Conservation (phyloP, 78 protist genomes). For the Guillardia theta region DNA sequence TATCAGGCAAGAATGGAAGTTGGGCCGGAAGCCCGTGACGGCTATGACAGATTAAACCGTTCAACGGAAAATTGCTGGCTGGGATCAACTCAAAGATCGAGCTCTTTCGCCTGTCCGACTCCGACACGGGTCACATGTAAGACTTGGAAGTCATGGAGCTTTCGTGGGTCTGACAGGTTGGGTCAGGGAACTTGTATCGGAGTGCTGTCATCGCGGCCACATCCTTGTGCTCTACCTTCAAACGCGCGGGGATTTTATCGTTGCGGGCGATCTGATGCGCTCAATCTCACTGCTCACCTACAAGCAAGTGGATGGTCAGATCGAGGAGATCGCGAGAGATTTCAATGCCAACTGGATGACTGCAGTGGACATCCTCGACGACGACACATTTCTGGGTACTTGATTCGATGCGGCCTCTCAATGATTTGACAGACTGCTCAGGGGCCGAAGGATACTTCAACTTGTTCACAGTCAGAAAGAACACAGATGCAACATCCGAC, state of each 20-base stretch:
- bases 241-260: slow-evolving; percentile 78
- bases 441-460: slow-evolving; percentile 71
- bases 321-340: slow-evolving; percentile 55
- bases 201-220: slow-evolving; percentile 69
- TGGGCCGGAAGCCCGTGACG: slow-evolving; percentile 41
- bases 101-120: background rate
- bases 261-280: slow-evolving; percentile 89
- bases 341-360: slow-evolving; percentile 68
- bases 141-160: background rate
- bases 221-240: slow-evolving; percentile 59
- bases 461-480: slow-evolving; percentile 51
- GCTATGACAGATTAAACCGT: background rate
- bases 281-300: slow-evolving; percentile 66
- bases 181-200: slow-evolving; percentile 39
- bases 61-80: slow-evolving; percentile 75
- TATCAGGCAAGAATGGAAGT: too few relatives aligned
- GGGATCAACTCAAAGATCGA: slow-evolving; percentile 61
- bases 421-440: too few relatives aligned
- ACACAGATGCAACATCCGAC: slow-evolving; percentile 72
- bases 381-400: too few relatives aligned
- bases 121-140: too few relatives aligned
- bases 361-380: slow-evolving; percentile 70
- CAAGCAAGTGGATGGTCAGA: slow-evolving; percentile 15
- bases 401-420: too few relatives aligned
- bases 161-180: background rate